Conservation (phyloP, 163 green algal genomes). For the Chlorella variabilis region DNA sequence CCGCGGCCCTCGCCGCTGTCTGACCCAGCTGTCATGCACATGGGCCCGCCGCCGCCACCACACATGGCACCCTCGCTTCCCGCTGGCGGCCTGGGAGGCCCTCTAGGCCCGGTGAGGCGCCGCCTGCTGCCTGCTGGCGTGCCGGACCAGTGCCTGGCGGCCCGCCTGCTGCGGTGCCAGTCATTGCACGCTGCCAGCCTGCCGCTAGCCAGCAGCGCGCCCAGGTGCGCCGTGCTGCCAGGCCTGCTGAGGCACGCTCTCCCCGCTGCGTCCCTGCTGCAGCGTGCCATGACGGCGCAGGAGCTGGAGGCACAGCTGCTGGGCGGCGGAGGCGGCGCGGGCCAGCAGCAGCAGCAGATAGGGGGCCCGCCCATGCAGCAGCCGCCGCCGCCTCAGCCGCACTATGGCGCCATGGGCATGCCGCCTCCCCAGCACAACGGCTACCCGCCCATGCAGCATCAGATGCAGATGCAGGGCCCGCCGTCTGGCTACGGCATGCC, state of each 20-base stretch:
- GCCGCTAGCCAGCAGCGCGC: too few relatives aligned
- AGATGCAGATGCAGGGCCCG: not conserved
- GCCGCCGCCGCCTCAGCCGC: constrained; percentile 10
- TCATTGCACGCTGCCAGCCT: too few relatives aligned
- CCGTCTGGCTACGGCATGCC: constrained; percentile 27
- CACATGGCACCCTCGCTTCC: too few relatives aligned
- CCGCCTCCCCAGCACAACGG: constrained; percentile 10
- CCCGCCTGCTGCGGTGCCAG: too few relatives aligned
- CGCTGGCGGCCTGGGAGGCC: too few relatives aligned
- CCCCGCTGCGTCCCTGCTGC: not conserved
- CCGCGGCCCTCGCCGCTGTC: not conserved
- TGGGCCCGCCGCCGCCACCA: not conserved
- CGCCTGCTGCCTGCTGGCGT: not conserved
- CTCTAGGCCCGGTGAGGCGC: too few relatives aligned
- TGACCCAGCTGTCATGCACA: not conserved
- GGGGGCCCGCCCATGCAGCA: not conserved
- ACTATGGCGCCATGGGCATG: not conserved
- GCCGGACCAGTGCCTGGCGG: too few relatives aligned
- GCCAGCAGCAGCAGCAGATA: not conserved
- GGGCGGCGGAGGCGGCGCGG: not conserved
- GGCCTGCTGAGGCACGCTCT: too few relatives aligned
- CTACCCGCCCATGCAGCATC: not conserved
- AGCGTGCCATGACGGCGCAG: constrained; percentile 51
- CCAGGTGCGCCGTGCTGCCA: too few relatives aligned
- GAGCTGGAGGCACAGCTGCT: constrained; percentile 70